Evolutionary conservation across 768 basidiomycete species (phyloP), one percentile per base, ranked within the genome.

Genomic region (Ephemerocybe angulata): DNA sequence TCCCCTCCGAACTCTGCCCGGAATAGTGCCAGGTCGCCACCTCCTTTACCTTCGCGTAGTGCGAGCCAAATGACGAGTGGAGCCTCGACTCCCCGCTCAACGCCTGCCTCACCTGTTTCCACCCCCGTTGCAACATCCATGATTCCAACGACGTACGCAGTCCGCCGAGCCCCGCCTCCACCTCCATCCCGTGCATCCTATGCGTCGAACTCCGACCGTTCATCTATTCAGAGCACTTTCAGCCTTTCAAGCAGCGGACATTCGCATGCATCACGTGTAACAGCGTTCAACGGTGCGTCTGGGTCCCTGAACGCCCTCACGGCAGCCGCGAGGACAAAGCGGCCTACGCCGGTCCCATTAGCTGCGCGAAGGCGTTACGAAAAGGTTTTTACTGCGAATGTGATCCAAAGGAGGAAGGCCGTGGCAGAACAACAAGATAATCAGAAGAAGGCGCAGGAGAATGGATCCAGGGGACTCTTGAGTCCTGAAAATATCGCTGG

Each of bases 341-440:
- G 88, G 2, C 81, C 84, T 1, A 82, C 88, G 0, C 89, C 88
- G 2, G 76, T 90, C 3, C 89, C 90, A 1, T 68, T 80, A 6
- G 73, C 81, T 2, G 85, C 85, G 12, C 79, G 82, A 21, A 72
- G 69, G 37, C 81, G 90, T 10, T 92, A 90, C 63, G 86, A 89
- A 57, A 67, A 69, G 4, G 74, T 91, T 1, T 92, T 90, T 60
- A 71, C 75, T 13, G 72, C 73, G n/a, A 88, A 87, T 60, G 66
- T 86, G 2, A 57, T 78, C 12, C 81, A 81, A 55, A 72, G 70
- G 52, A 76, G 78, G 25, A 73, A 68, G 52, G 76, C 72, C 3
- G 72, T 75, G 28, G 69, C 69, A 47, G 59, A 61, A 42, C 70
- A 62, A 31, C 63, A 65, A 47, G 59, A 60, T 41, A 69, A 62